Base-by-base conservation (phyloP, 2,329 filamentous ascomycete species). In the Scolecobasidium constrictum region DNA sequence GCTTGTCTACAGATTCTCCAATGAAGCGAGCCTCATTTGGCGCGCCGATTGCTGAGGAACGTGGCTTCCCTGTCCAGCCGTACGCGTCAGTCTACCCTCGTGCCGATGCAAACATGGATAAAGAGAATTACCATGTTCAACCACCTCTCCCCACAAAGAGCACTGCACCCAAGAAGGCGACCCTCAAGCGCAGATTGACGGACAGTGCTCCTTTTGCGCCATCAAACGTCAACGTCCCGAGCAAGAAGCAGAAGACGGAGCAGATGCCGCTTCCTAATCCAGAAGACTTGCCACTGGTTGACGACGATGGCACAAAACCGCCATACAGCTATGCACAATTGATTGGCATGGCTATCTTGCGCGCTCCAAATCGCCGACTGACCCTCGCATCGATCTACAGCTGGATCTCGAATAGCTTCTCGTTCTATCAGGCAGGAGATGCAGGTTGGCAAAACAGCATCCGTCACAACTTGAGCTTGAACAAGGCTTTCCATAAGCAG, bases 391-490 rank as follows among this genome's bases (percentile, higher is more conserved):
- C 95, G 61, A 98, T 98, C 52, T 98, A 96, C 73, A 94, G 94
- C 59, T 98, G 92, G 90, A 96, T 98, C 54, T 93, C 86, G n/a
- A 86, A 93, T 59, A 88, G 82, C 15, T 96, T 84, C 59, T 80
- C 77, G 4, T 95, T 90, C 64, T 98, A 96, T 67, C 81, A 77
- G 52, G 75, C 78, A 35, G 76, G 81, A 44, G 87, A 95, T 54
- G 79, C 84, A 9, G 90, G 92, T 49, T 98, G 92, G 92, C 90
- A 96, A 64, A 98, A 98, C 63, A 96, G 92, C 67, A 98, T 98
- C 60, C 83, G 92, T 23, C 92, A 98, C 64, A 98, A 98, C 53
- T 77, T 98, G 23, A 95, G 88, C 57, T 71, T 98, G 35, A 94
- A 95, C 71, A 96, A 96, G 66, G 86, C 85, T 37, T 96, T 96